Evolutionary conservation across 2,329 filamentous ascomycete species (phyloP).

Genomic region (Arthrobotrys iridis): DNA sequence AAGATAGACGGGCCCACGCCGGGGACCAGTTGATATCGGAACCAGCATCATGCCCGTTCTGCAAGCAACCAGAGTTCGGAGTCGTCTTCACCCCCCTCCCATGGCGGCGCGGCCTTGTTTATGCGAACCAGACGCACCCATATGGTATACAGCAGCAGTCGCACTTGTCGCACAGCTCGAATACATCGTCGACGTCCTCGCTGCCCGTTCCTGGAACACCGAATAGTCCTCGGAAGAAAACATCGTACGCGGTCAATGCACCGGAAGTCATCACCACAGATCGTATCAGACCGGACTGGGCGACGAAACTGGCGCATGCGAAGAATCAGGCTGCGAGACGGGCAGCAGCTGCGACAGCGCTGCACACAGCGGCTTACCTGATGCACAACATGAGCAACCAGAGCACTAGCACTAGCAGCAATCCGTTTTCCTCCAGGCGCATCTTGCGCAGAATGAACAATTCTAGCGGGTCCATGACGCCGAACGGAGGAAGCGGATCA

Average conservation of each 20-base stretch:
- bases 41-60: conserved; percentile 91
- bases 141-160: conserved; percentile 71
- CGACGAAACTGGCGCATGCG: conserved; percentile 84
- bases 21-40: conserved; percentile 82
- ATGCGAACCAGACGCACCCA: conserved; percentile 85
- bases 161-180: conserved; percentile 62
- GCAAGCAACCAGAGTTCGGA: conserved; percentile 92
- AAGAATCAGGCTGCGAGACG: conserved; percentile 84
- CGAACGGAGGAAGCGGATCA: conserved; percentile 44
- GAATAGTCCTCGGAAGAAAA: conserved; percentile 66
- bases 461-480: conserved; percentile 49
- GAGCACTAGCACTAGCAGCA: conserved; percentile 19
- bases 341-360: conserved; percentile 89
- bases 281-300: conserved; percentile 91
- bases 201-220: conserved; percentile 52
- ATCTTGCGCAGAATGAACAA: conserved; percentile 43
- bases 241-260: conserved; percentile 81
- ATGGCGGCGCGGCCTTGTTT: conserved; percentile 83
- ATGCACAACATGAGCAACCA: conserved; percentile 66
- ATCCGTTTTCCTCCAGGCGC: conserved; percentile 50
- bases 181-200: conserved; percentile 64
- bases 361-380: conserved; percentile 94
- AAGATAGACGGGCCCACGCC: conserved; percentile 60
- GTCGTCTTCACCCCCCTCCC: conserved; percentile 92
- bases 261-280: conserved; percentile 92